A percentile compares a stretch with the other conserved stretches of the same genome.
These are phyloP conservation scores for Elaeagnus macrophylla DNA, from an alignment of 306 rosid species.

Conservation along the genomic window DNA sequence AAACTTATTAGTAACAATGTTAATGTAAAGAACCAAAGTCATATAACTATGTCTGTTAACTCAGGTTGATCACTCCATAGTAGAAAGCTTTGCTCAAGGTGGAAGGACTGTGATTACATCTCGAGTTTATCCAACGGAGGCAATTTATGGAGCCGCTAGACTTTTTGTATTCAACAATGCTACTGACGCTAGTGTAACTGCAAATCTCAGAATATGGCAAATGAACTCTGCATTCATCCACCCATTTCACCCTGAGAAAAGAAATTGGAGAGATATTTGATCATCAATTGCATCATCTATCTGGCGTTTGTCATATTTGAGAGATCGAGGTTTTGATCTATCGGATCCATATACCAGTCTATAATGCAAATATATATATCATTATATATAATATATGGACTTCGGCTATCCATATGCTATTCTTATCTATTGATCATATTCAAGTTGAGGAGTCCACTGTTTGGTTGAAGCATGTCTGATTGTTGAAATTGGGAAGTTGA, in stretches of 20 bases:
- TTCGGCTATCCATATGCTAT: no score
- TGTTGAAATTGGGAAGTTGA: no score
- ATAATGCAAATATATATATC: no score
- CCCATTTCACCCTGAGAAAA: conserved; percentile 37
- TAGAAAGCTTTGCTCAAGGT: conserved; percentile 90
- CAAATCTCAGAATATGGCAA: conserved; percentile 74
- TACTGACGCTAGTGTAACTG: conserved; percentile 46
- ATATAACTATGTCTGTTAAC: not conserved
- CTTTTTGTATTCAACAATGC: conserved; percentile 83
- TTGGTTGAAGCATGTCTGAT: no score
- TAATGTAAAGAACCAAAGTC: not conserved
- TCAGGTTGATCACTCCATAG: conserved; percentile 83
- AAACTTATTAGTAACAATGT: not conserved
- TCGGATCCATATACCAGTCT: no score
- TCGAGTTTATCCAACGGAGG: conserved; percentile 78
- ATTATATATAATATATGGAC: no score
- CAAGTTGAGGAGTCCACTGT: no score
- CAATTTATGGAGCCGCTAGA: conserved; percentile 75
- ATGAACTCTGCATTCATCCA: conserved; percentile 90
- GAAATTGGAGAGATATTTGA: no score
- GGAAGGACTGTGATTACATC: conserved; percentile 75
- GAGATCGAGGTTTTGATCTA: no score
- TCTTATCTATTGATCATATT: no score
- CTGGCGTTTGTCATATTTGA: no score
- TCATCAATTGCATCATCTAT: no score